These are phyloP conservation scores for Kwoniella shandongensis DNA, from an alignment of 768 basidiomycete genomes.

Conservation along the genomic window DNA sequence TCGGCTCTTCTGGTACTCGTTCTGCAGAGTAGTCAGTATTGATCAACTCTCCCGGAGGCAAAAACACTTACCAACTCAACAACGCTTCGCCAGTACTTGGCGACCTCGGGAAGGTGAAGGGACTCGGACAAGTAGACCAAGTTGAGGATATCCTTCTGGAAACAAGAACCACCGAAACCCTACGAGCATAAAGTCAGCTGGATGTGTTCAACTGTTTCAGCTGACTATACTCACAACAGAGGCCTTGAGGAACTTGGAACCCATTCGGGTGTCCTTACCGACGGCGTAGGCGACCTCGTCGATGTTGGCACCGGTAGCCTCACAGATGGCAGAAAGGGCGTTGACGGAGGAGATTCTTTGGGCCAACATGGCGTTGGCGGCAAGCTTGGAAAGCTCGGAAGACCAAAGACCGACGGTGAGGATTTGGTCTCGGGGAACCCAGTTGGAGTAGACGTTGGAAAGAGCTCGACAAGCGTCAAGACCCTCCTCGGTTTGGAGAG, in stretches of 20 bases:
- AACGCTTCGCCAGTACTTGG: conserved; percentile 89
- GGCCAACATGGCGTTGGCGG: conserved; percentile 98
- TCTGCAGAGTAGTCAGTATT: conserved; percentile 49
- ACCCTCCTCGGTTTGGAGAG: conserved; percentile 84
- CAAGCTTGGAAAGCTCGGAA: conserved; percentile 95
- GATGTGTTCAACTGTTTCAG: neutral
- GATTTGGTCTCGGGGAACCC: conserved; percentile 82
- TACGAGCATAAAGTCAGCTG: neutral
- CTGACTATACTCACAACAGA: conserved; percentile 42
- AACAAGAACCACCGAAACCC: conserved; percentile 97
- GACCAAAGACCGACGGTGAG: conserved; percentile 97
- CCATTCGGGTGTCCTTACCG: conserved; percentile 88
- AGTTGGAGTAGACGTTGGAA: conserved; percentile 83
- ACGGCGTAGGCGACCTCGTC: conserved; percentile 95
- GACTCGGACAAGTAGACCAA: conserved; percentile 95
- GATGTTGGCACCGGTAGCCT: conserved; percentile 97
- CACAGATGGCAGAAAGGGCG: conserved; percentile 96
- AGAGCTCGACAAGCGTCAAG: conserved; percentile 75
- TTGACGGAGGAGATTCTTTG: conserved; percentile 98
- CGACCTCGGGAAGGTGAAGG: conserved; percentile 91
- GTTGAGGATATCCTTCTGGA: conserved; percentile 99
- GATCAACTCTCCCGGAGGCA: conserved; percentile 4
- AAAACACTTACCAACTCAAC: conserved; percentile 67
- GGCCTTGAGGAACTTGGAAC: conserved; percentile 85
- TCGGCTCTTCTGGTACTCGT: conserved; percentile 95